Evolutionary conservation across 805 yeast genomes (phyloP).

Genomic region (Barnettozyma vustinii): DNA sequence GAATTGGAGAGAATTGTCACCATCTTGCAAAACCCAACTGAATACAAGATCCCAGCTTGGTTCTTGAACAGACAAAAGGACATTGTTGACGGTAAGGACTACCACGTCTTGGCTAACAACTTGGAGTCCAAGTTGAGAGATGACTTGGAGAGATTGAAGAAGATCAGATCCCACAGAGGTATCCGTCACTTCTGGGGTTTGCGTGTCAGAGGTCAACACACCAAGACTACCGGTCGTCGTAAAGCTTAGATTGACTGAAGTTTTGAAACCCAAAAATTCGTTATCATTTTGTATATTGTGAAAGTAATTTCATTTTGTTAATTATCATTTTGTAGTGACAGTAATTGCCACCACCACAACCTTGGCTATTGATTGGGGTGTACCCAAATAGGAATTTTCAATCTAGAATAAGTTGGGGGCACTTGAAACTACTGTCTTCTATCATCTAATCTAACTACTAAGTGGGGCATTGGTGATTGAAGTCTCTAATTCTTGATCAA

Average conservation of each 20-base stretch:
- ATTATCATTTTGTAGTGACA: background rate
- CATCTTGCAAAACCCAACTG: constrained; percentile 99
- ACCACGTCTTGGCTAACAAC: constrained; percentile 98
- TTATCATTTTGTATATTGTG: constrained; percentile 4
- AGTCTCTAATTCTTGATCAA: no score
- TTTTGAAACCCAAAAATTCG: constrained; percentile 1
- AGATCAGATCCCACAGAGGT: constrained; percentile 99
- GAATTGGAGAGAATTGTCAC: constrained; percentile 99
- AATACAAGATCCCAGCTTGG: constrained; percentile 99
- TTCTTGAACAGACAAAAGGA: constrained; percentile 99
- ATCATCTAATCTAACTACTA: no score
- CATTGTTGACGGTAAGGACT: constrained; percentile 97
- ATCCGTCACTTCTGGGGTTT: constrained; percentile 99
- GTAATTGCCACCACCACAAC: background rate
- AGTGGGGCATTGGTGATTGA: no score
- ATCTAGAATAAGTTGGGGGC: no score
- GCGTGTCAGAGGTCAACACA: constrained; percentile 99
- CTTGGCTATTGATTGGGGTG: no score
- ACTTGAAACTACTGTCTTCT: no score
- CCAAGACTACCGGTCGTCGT: constrained; percentile 99
- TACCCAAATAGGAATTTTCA: no score
- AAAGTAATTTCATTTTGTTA: constrained; percentile 3
- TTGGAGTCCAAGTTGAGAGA: constrained; percentile 99
- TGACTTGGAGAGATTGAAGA: constrained; percentile 99
- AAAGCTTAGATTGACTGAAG: constrained; percentile 7